These are phyloP conservation scores for Vitis cinerea DNA, from an alignment of 164 flowering plant genomes.

Conservation along the genomic window DNA sequence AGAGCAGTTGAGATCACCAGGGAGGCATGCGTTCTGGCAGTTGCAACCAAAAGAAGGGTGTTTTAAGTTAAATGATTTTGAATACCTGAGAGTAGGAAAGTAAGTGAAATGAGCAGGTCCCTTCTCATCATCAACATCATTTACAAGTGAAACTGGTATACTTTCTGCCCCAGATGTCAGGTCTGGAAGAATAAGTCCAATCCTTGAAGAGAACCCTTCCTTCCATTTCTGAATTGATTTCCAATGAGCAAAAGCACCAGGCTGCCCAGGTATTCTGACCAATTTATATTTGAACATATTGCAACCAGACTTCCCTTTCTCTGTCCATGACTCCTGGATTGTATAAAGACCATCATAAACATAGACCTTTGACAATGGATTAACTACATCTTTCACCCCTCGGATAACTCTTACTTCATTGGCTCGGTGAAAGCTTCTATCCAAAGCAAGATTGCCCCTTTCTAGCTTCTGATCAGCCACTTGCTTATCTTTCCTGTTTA, in stretches of 20 bases:
- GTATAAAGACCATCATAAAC: conserved; percentile 60
- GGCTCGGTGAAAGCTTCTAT: conserved; percentile 41
- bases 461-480: conserved; percentile 53
- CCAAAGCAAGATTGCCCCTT: conserved; percentile 64
- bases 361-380: conserved; percentile 33
- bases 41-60: conserved; percentile 29
- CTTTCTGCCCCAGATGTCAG: conserved; percentile 49
- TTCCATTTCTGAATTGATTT: conserved; percentile 48
- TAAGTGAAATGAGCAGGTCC: conserved; percentile 49
- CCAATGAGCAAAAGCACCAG: conserved; percentile 43
- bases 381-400: conserved; percentile 36
- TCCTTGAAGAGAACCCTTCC: conserved; percentile 27
- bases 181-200: conserved; percentile 40
- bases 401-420: conserved; percentile 57
- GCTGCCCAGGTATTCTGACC: conserved; percentile 49
- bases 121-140: conserved; percentile 54
- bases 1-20: conserved; percentile 17
- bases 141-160: conserved; percentile 51
- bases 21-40: conserved; percentile 31
- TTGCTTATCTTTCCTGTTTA: conserved; percentile 22
- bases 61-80: conserved; percentile 21
- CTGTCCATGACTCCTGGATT: conserved; percentile 52
- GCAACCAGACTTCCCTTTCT: conserved; percentile 46
- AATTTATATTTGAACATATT: conserved; percentile 51
- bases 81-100: conserved; percentile 29